Conservation (phyloP, 2,329 filamentous ascomycete genomes). For the Endocalyx cinctus region DNA sequence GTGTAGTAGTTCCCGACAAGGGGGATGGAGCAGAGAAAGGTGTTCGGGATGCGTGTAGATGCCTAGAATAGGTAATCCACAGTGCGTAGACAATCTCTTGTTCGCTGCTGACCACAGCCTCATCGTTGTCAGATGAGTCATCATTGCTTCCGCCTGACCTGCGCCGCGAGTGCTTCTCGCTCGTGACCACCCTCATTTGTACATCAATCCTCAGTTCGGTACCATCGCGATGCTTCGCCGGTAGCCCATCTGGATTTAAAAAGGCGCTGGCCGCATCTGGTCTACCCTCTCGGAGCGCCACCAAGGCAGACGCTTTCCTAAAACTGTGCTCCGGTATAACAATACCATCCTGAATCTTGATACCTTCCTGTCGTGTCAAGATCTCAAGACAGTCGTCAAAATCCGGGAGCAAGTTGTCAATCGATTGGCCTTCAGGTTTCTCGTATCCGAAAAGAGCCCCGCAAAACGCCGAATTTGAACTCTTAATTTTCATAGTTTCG, state of each 20-base stretch:
- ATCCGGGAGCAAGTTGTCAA: constrained; percentile 76
- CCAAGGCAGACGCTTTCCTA: constrained; percentile 77
- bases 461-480: constrained; percentile 92
- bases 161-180: constrained; percentile 58
- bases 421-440: constrained; percentile 72
- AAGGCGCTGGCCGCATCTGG: constrained; percentile 76
- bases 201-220: constrained; percentile 90
- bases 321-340: constrained; percentile 97
- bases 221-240: constrained; percentile 84
- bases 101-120: constrained; percentile 44
- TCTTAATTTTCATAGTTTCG: constrained; percentile 71
- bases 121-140: constrained; percentile 29
- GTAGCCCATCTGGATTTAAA: constrained; percentile 75
- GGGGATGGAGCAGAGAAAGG: constrained; percentile 59
- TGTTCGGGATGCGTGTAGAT: constrained; percentile 72
- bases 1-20: constrained; percentile 62
- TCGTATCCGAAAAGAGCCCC: constrained; percentile 87
- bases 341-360: constrained; percentile 84
- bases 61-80: constrained; percentile 95
- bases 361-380: constrained; percentile 79
- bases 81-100: constrained; percentile 87
- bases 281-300: constrained; percentile 78
- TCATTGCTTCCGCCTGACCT: constrained; percentile 25
- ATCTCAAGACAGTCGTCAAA: constrained; percentile 82
- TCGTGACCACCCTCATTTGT: constrained; percentile 94